Evolutionary conservation across 345 rosid species (phyloP).

Genomic region (Noccaea caerulescens): DNA sequence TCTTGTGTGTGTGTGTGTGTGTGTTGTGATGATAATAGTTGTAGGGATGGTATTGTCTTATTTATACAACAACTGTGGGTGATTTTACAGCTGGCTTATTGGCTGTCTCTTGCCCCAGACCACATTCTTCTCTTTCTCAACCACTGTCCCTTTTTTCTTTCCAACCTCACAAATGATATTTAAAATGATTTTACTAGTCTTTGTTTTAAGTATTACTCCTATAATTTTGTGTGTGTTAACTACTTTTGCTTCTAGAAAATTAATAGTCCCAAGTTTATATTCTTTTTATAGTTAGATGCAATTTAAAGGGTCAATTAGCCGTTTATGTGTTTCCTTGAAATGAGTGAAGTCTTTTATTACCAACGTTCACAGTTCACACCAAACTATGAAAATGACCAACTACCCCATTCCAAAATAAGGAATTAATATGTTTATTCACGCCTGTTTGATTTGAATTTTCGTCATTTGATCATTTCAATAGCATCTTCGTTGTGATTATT

Average conservation of each 20-base stretch:
- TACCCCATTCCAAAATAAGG: constrained; percentile 7
- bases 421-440: background rate
- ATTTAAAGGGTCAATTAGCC: constrained; percentile 35
- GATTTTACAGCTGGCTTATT: constrained; percentile 44
- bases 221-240: background rate
- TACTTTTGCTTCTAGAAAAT: background rate
- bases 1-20: constrained; percentile 2
- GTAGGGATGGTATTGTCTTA: constrained; percentile 37
- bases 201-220: background rate
- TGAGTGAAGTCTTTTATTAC: background rate
- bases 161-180: constrained; percentile 32
- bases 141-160: constrained; percentile 46
- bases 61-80: constrained; percentile 25
- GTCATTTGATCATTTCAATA: constrained; percentile 14
- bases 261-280: background rate
- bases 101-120: constrained; percentile 31
- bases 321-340: constrained; percentile 37
- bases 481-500: background rate
- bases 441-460: background rate
- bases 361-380: constrained; percentile 38
- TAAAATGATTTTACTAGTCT: background rate
- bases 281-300: background rate
- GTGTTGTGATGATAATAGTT: constrained; percentile 31
- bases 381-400: constrained; percentile 44
- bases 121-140: constrained; percentile 36